phyloP scores from a whole-genome alignment of 805 yeast genomes.

The Maudiozyma saulgeensis region DNA sequence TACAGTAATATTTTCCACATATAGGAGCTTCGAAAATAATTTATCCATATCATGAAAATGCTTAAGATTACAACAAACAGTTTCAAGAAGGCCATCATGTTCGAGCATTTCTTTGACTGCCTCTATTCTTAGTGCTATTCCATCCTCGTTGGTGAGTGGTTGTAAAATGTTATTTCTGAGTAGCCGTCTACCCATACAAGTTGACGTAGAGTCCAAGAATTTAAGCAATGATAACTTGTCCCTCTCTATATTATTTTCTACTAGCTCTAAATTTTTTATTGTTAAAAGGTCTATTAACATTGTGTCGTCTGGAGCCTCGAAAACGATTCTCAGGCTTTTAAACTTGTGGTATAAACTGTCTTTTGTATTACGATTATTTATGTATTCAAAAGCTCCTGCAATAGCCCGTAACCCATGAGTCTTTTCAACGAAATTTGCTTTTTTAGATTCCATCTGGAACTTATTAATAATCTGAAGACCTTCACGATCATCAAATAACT shows the following conservation, averaged over 20 bases:
- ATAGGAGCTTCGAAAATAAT: slow-evolving; percentile 31
- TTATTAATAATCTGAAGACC: slow-evolving; percentile 21
- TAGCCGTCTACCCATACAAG: slow-evolving; percentile 39
- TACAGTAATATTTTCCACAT: slow-evolving; percentile 18
- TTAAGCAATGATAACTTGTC: slow-evolving; percentile 30
- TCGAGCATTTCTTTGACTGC: slow-evolving; percentile 31
- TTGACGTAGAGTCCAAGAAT: slow-evolving; percentile 31
- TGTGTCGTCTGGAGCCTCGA: slow-evolving; percentile 32
- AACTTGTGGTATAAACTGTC: slow-evolving; percentile 10
- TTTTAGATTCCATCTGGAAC: slow-evolving; percentile 9
- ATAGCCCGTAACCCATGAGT: slow-evolving; percentile 27
- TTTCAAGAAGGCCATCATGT: slow-evolving; percentile 9
- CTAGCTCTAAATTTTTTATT: slow-evolving; percentile 31
- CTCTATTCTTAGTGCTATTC: slow-evolving; percentile 30
- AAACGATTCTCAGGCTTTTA: slow-evolving; percentile 30
- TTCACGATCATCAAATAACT: slow-evolving; percentile 17
- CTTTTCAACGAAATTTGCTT: slow-evolving; percentile 20
- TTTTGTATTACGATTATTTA: slow-evolving; percentile 10
- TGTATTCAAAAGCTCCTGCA: slow-evolving; percentile 26
- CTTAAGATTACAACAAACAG: slow-evolving; percentile 18
- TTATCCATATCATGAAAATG: slow-evolving; percentile 33
- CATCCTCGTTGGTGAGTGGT: slow-evolving; percentile 34
- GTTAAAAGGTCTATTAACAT: slow-evolving; percentile 37
- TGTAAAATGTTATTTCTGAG: slow-evolving; percentile 37
- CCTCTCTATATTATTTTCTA: slow-evolving; percentile 26